phyloP scores from a whole-genome alignment of 805 yeast species.

The Ascoidea tarda region DNA sequence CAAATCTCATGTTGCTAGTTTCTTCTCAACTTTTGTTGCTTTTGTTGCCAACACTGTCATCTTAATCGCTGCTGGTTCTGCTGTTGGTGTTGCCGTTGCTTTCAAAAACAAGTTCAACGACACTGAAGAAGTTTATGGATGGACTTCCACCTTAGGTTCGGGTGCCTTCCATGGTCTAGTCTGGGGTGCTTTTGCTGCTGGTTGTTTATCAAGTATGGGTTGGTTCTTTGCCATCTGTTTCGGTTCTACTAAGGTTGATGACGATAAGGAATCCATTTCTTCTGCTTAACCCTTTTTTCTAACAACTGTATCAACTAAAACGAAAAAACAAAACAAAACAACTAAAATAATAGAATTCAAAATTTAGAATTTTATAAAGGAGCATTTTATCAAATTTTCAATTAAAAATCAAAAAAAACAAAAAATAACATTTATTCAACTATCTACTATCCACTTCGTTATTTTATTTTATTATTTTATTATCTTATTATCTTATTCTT shows the following conservation, averaged over 20 bases:
- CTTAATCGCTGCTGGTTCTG: conserved; percentile 34
- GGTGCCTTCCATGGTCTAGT: conserved; percentile 37
- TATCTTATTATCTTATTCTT: no score
- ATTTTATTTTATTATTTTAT: no score
- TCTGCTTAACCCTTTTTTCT: no score
- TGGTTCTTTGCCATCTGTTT: conserved; percentile 31
- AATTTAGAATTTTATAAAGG: no score
- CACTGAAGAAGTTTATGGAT: conserved; percentile 33
- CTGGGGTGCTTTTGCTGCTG: conserved; percentile 49
- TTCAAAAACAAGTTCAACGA: conserved; percentile 39
- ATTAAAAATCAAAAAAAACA: no score
- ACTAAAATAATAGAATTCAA: no score
- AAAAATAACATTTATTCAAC: no score
- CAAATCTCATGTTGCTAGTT: conserved; percentile 30
- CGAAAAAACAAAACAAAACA: no score
- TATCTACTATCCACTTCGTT: no score
- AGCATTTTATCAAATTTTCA: no score
- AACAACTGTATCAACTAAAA: no score
- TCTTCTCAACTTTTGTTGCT: conserved; percentile 30
- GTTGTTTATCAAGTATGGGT: conserved; percentile 24
- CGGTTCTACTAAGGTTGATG: conserved; percentile 15
- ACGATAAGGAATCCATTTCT: not conserved
- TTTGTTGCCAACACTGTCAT: conserved; percentile 24
- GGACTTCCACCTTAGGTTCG: conserved; percentile 33
- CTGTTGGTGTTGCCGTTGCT: conserved; percentile 47